These are phyloP conservation scores for Fusarium hostae DNA, from an alignment of 2,329 filamentous ascomycete genomes.

Conservation along the genomic window DNA sequence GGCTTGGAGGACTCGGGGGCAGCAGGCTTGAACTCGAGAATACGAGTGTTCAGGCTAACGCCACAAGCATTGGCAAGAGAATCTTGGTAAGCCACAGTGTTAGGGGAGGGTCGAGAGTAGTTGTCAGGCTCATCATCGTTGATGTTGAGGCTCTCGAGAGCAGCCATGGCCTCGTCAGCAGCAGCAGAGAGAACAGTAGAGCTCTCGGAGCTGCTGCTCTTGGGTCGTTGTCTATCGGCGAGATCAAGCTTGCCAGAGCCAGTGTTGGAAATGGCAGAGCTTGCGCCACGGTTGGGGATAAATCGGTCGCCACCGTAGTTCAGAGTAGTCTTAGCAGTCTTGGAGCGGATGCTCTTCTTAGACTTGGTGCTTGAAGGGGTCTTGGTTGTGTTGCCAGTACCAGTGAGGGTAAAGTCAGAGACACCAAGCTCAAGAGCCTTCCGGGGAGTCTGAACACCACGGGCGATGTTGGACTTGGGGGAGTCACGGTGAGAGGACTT, in stretches of 20 bases:
- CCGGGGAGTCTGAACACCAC: conserved; percentile 78
- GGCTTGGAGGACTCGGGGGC: conserved; percentile 98
- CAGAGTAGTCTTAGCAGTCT: conserved; percentile 80
- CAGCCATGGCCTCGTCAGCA: conserved; percentile 81
- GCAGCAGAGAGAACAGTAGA: conserved; percentile 82
- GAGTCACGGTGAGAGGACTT: conserved; percentile 82
- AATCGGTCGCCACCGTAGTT: conserved; percentile 90
- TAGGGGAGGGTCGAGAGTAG: conserved; percentile 84
- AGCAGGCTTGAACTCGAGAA: conserved; percentile 97
- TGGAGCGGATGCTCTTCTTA: conserved; percentile 66
- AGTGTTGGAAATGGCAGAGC: conserved; percentile 85
- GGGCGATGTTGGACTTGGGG: conserved; percentile 95
- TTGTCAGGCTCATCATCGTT: conserved; percentile 74
- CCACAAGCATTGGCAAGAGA: conserved; percentile 91
- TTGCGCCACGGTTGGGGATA: conserved; percentile 92
- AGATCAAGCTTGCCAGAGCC: conserved; percentile 85
- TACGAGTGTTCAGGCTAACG: conserved; percentile 91
- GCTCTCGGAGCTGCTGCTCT: conserved; percentile 75
- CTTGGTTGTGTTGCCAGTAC: conserved; percentile 74
- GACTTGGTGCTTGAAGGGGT: conserved; percentile 68
- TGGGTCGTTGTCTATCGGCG: conserved; percentile 76
- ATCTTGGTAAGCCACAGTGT: conserved; percentile 90
- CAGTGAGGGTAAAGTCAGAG: conserved; percentile 90
- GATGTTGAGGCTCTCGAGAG: conserved; percentile 82
- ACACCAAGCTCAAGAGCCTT: conserved; percentile 87